Evolutionary conservation across 352 stramenopile species (phyloP).

Genomic region (Aphanomyces astaci): DNA sequence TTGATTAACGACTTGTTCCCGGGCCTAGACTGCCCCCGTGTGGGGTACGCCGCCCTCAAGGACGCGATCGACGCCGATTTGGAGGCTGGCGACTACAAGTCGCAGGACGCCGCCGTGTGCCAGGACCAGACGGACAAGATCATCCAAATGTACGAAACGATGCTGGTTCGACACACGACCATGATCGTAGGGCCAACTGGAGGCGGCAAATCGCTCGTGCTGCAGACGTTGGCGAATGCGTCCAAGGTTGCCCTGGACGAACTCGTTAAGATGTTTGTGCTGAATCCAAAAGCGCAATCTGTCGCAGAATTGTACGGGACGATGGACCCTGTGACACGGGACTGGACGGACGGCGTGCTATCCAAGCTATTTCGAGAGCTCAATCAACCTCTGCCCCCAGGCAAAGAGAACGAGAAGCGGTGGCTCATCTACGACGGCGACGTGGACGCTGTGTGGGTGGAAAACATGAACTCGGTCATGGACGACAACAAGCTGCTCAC

Average conservation of each 20-base stretch:
- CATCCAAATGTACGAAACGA: conserved; percentile 96
- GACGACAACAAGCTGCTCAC: conserved; percentile 95
- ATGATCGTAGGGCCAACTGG: conserved; percentile 94
- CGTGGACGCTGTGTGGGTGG: conserved; percentile 94
- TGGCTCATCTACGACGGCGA: conserved; percentile 96
- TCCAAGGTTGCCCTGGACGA: conserved; percentile 82
- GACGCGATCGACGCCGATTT: conserved; percentile 82
- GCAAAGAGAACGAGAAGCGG: conserved; percentile 89
- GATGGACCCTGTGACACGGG: conserved; percentile 92
- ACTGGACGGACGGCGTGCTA: conserved; percentile 93
- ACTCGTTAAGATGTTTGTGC: conserved; percentile 87
- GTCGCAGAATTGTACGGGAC: conserved; percentile 92
- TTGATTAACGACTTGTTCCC: conserved; percentile 95
- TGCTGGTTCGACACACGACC: conserved; percentile 92
- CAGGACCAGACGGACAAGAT: conserved; percentile 93
- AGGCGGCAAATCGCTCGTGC: conserved; percentile 88
- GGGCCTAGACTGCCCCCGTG: conserved; percentile 87
- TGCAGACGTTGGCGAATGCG: conserved; percentile 84
- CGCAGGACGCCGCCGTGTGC: conserved; percentile 55
- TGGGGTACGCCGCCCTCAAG: conserved; percentile 88
- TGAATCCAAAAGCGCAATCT: conserved; percentile 92
- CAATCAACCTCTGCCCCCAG: conserved; percentile 85
- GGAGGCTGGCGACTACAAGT: conserved; percentile 74
- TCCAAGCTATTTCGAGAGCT: conserved; percentile 92
- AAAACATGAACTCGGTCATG: conserved; percentile 98